Base-by-base conservation (phyloP, 345 rosid species). In the Euclidium syriacum region DNA sequence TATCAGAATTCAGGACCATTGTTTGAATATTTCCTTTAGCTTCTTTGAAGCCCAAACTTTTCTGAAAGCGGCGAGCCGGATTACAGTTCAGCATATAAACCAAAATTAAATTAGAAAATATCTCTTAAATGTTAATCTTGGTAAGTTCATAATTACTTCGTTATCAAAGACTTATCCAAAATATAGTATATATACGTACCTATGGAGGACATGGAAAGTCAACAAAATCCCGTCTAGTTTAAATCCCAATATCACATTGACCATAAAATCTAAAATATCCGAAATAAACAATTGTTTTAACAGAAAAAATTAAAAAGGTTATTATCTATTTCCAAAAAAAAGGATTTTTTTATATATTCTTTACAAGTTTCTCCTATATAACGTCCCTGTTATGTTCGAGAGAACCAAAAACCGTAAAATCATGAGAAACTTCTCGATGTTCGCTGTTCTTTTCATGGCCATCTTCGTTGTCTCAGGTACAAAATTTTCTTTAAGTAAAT, bases 381-480 rank as follows among this genome's bases (percentile, higher is more conserved):
- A 46, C 19, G 15, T 22, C 34, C 7, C 6, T 29, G 5, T 15
- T 39, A 29, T 16, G 27, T 6, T 32, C 23, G n/a, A 4, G 4
- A 27, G 9, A 29, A 0, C 46, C 1, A 50, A 33, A 58, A 68
- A 51, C 27, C 11, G 5, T 27, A 35, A 7, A 62, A 27, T n/a
- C 53, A 68, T 69, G 73, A 61, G 32, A 24, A 69, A 44, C 41
- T 29, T 69, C 34, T 12, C 19, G 5, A 10, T 43, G 19, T 26
- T 44, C 14, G 33, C n/a, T 14, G 34, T 61, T 61, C 33, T 69
- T 44, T 52, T 52, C 62, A 52, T 69, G 50, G 41, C 55, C 48
- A 61, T 61, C 26, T 61, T 61, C 67, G 32, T 44, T n/a, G 73
- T 52, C 38, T 61, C 68, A 52, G 73, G 55, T 60, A 42, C 46